Evolutionary conservation across 257 asterid genomes (phyloP).

Genomic region (Ilex aquifolium): DNA sequence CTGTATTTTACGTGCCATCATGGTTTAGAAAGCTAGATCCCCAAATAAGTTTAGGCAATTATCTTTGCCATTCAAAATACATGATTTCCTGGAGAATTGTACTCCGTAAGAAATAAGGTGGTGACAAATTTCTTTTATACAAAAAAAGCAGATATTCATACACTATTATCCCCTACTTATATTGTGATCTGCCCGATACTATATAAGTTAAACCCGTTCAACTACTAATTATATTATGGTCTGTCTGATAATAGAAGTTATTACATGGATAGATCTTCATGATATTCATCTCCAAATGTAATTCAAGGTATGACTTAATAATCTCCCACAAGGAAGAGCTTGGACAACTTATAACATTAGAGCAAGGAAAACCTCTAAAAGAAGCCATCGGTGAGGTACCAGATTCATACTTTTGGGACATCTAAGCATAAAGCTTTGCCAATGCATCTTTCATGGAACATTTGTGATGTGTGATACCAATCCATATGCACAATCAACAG

Average conservation of each 20-base stretch:
- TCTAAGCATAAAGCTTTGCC: background rate
- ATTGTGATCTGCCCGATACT: too few species aligned
- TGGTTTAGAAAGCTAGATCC: too few species aligned
- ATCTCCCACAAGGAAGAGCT: constrained; percentile 85
- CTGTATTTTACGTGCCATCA: background rate
- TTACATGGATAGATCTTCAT: too few species aligned
- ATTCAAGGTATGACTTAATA: constrained; percentile 51
- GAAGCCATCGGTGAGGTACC: constrained; percentile 96
- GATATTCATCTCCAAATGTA: background rate
- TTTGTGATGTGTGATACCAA: background rate
- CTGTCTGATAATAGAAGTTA: background rate
- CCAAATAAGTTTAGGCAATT: too few species aligned
- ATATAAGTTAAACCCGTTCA: too few species aligned
- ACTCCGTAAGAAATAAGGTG: too few species aligned
- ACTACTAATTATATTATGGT: too few species aligned
- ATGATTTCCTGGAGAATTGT: too few species aligned
- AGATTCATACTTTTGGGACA: constrained; percentile 14
- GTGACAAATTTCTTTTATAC: too few species aligned
- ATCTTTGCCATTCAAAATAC: too few species aligned
- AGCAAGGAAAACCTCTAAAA: constrained; percentile 94
- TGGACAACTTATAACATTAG: constrained; percentile 91
- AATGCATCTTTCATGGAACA: constrained; percentile 5
- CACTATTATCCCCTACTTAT: too few species aligned
- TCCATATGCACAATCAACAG: constrained; percentile 34
- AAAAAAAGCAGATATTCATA: too few species aligned